Evolutionary conservation across 1,284 basidiomycete genomes (phyloP).

Genomic region (Cryptococcus sp.): DNA sequence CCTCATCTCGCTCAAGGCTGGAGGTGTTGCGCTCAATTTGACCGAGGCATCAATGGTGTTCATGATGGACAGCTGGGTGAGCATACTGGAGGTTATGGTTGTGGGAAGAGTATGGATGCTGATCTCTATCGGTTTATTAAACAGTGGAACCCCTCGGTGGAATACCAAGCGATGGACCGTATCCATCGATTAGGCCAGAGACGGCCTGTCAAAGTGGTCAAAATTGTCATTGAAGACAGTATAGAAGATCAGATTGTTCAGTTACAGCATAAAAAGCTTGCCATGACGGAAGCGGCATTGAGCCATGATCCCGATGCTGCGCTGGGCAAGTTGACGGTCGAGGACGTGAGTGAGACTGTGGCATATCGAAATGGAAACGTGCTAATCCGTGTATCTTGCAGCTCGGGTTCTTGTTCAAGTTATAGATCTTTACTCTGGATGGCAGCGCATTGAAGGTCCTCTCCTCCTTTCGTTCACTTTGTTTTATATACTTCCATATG

Average conservation of each 20-base stretch:
- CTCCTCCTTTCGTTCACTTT: neutral
- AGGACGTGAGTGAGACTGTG: conserved; percentile 65
- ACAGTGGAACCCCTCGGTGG: conserved; percentile 72
- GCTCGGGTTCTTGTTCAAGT: conserved; percentile 75
- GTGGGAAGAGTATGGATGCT: neutral
- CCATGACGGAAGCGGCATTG: conserved; percentile 49
- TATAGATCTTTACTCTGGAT: conserved; percentile 40
- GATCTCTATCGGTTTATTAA: neutral
- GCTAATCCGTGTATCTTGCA: conserved; percentile 33
- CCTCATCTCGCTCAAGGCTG: conserved; percentile 90
- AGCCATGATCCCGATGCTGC: conserved; percentile 56
- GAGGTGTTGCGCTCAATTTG: conserved; percentile 86
- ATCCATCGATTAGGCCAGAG: conserved; percentile 79
- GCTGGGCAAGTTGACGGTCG: conserved; percentile 84
- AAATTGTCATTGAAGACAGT: conserved; percentile 92
- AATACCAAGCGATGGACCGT: conserved; percentile 86
- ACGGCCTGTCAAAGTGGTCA: conserved; percentile 88
- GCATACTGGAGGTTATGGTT: neutral
- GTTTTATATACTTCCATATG: neutral
- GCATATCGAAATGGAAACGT: neutral
- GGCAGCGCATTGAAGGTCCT: neutral
- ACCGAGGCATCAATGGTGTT: conserved; percentile 93
- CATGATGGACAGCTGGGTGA: conserved; percentile 54
- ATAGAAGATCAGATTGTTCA: conserved; percentile 74
- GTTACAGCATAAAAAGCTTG: conserved; percentile 70